Conservation (phyloP, 371 early-diverging fungal genomes). For the Mortierella sp. region DNA sequence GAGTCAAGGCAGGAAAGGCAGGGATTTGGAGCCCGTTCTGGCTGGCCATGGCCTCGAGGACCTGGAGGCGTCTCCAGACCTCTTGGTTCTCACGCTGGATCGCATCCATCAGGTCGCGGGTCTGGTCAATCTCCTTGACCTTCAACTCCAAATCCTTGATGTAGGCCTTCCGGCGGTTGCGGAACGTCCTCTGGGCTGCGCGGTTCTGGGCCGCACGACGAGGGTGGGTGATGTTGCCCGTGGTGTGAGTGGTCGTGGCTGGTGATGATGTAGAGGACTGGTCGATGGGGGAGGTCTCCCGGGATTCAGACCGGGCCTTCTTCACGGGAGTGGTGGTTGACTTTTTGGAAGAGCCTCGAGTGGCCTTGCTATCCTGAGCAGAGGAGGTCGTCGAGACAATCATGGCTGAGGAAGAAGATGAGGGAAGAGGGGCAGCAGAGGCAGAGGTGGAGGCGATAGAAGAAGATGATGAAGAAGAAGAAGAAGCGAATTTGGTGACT, state of each 20-base stretch:
- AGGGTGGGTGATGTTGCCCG: slow-evolving; percentile 54
- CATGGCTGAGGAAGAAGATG: slow-evolving; percentile 20
- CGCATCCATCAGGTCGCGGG: slow-evolving; percentile 31
- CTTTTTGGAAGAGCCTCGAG: slow-evolving; percentile 18
- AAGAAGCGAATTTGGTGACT: slow-evolving; percentile 31
- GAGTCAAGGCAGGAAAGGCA: slow-evolving; percentile 23
- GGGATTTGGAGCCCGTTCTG: slow-evolving; percentile 29
- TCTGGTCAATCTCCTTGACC: slow-evolving; percentile 58
- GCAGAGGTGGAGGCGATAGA: slow-evolving; percentile 5
- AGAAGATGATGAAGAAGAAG: slow-evolving; percentile 1
- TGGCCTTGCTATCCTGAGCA: slow-evolving; percentile 3
- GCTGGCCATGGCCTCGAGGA: slow-evolving; percentile 24
- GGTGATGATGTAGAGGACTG: background rate
- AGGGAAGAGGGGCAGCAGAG: slow-evolving; percentile 6
- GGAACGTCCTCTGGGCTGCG: slow-evolving; percentile 77
- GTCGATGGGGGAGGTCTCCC: slow-evolving; percentile 40
- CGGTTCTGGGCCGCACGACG: slow-evolving; percentile 77
- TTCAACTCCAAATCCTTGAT: slow-evolving; percentile 73
- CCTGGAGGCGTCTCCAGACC: slow-evolving; percentile 33
- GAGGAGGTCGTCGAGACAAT: slow-evolving; percentile 8
- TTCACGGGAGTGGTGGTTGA: background rate
- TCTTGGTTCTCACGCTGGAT: slow-evolving; percentile 42
- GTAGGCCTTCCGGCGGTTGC: slow-evolving; percentile 78
- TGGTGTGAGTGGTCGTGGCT: background rate
- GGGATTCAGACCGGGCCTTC: slow-evolving; percentile 21